phyloP scores from a whole-genome alignment of 139 green algal genomes.

The Chlorella sp. region DNA sequence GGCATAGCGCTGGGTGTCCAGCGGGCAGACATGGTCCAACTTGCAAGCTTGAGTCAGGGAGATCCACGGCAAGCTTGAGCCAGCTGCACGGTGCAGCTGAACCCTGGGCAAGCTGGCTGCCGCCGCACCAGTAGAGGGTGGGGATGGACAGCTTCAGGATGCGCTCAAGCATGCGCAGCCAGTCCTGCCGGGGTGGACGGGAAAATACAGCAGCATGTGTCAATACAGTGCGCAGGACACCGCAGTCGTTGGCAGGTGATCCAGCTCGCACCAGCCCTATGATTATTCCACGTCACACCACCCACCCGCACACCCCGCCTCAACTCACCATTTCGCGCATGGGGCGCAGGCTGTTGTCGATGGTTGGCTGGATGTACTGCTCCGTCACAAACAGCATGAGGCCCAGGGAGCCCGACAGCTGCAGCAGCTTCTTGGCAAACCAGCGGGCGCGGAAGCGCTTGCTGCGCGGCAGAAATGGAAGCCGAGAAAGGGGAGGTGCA shows the following conservation, averaged over 20 bases:
- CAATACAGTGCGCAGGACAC: background rate
- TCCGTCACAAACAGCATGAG: slow-evolving; percentile 74
- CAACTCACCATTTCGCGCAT: slow-evolving; percentile 59
- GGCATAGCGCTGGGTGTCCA: too few relatives aligned
- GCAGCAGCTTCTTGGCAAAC: slow-evolving; percentile 13
- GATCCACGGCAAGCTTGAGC: too few relatives aligned
- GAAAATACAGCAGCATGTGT: background rate
- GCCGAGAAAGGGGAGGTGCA: too few relatives aligned
- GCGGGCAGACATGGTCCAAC: too few relatives aligned
- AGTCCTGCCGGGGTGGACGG: background rate
- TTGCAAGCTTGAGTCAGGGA: too few relatives aligned
- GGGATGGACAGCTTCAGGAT: slow-evolving; percentile 93
- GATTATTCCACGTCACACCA: background rate
- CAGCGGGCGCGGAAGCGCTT: slow-evolving; percentile 16
- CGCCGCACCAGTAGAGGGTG: slow-evolving; percentile 75
- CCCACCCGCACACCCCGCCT: background rate
- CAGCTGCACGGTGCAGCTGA: too few relatives aligned
- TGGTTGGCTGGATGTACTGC: slow-evolving; percentile 87
- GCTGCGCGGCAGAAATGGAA: background rate
- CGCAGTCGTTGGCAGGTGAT: too few relatives aligned
- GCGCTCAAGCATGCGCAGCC: slow-evolving; percentile 77
- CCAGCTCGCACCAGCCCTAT: too few relatives aligned
- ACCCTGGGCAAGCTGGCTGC: too few relatives aligned
- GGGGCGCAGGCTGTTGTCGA: slow-evolving; percentile 75
- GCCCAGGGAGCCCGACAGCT: slow-evolving; percentile 27